phyloP scores from a whole-genome alignment of 495 filamentous ascomycete species.

The Annulohypoxylon nitens region DNA sequence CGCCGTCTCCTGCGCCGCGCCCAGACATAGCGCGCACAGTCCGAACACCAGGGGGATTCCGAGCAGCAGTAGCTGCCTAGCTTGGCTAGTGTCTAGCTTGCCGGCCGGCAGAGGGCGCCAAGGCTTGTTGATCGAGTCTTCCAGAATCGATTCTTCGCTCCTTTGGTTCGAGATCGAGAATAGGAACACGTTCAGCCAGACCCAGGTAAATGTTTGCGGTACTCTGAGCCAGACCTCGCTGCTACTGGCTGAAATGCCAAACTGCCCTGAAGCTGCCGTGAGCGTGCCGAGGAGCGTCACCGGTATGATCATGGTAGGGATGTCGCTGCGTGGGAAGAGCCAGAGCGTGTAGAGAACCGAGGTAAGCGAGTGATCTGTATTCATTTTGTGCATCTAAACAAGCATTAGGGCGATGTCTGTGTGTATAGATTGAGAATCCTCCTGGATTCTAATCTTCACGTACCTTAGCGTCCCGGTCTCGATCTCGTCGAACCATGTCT shows the following conservation, averaged over 20 bases:
- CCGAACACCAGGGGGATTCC: neutral
- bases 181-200: neutral
- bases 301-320: neutral
- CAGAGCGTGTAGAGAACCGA: neutral
- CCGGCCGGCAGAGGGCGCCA: neutral
- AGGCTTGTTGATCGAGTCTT: neutral
- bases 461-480: neutral
- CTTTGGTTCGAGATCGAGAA: neutral
- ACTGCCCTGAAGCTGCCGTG: neutral
- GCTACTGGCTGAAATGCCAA: neutral
- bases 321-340: neutral
- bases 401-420: neutral
- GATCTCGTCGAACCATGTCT: neutral
- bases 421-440: neutral
- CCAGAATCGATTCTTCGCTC: neutral
- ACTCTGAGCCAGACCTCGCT: neutral
- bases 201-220: neutral
- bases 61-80: neutral
- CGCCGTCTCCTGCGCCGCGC: neutral
- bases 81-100: neutral
- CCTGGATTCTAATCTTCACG: neutral
- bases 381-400: neutral
- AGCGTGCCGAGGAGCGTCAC: neutral
- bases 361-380: conserved; percentile 2
- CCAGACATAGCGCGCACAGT: neutral